phyloP scores from a whole-genome alignment of 371 early-diverging fungal species.

The Blastocladiella emersonii region DNA sequence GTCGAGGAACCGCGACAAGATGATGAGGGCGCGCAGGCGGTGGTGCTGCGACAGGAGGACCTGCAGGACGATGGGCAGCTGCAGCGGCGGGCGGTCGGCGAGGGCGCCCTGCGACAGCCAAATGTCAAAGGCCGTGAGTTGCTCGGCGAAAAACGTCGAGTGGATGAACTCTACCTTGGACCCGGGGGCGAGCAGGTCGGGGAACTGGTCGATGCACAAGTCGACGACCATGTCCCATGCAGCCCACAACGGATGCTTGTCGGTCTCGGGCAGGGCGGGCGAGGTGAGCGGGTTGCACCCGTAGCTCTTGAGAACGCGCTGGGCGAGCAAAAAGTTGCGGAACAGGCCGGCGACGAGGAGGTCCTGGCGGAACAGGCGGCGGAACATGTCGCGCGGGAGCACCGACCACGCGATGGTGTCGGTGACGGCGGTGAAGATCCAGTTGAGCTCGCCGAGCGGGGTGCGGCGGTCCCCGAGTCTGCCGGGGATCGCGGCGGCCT shows the following conservation, averaged over 20 bases:
- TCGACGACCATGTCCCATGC: conserved; percentile 93
- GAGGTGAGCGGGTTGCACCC: conserved; percentile 78
- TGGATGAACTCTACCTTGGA: conserved; percentile 44
- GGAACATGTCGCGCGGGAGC: conserved; percentile 75
- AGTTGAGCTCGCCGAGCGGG: conserved; percentile 90
- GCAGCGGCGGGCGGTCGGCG: conserved; percentile 61
- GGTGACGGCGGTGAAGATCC: conserved; percentile 96
- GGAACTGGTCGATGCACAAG: conserved; percentile 80
- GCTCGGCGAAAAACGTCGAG: conserved; percentile 84
- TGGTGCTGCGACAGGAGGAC: conserved; percentile 89
- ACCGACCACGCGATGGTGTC: conserved; percentile 98
- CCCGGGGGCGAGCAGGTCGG: conserved; percentile 42
- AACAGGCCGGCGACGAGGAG: conserved; percentile 89
- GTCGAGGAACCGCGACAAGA: conserved; percentile 82
- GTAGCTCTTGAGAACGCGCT: conserved; percentile 85
- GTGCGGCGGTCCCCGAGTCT: conserved; percentile 77
- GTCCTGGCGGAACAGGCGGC: conserved; percentile 86
- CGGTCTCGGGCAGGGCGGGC: conserved; percentile 72
- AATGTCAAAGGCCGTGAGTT: conserved; percentile 90
- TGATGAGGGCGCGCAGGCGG: conserved; percentile 75
- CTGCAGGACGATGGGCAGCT: conserved; percentile 90
- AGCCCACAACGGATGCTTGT: conserved; percentile 93
- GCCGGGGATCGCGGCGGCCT: conserved; percentile 81
- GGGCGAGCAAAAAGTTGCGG: conserved; percentile 87
- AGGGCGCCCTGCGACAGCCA: conserved; percentile 68